Base-by-base conservation (phyloP, 768 basidiomycete species). In the Boletus bicolor region DNA sequence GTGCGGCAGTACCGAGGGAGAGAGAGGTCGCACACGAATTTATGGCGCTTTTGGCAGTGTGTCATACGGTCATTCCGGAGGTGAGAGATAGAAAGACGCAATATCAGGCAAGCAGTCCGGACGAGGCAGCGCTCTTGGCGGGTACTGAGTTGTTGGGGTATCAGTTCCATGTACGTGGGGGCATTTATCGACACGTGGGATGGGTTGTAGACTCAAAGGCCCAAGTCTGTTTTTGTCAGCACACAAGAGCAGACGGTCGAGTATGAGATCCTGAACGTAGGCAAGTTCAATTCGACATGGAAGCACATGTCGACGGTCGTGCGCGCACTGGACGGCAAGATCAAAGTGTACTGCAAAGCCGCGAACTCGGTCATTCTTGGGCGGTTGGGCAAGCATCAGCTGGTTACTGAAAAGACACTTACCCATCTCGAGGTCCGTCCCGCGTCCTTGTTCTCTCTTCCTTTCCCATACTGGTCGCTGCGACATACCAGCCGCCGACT, bases 21-120 rank as follows among this genome's bases (percentile, higher is more conserved):
- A 84, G 71, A 75, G 80, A 82, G 35, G 77, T 86, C 21, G 71
- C 89, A 43, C 72, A 76, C 57, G 89, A 93, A 64, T 88, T 93
- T 56, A 69, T 98, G 65, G 84, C 87, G 0, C 77, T 98, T 19
- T 78, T 98, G 48, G 89, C 96, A 2, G 94, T 98, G 35, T 99
- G 97, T 61, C 97, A 99, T 68, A 98, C 97, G 0, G 97, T 99
- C 62, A 98, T 98, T 64, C 97, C 97, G 2, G 97, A 98, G 73
- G 73, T 86, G 51, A 85, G 81, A 63, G 84, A 91, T 56, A 93
- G 83, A n/a, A 96, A 94, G 78, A 89, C 91, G 59, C 77, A 87
- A 10, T 99, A 87, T 66, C 97, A 99, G 70, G 97, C 97, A 2
- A 95, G 92, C 59, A 96, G 93, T 76, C 97, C 97, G 0, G 97